phyloP scores from a whole-genome alignment of 192 early-diverging fungal species.

The Backusella sp. region DNA sequence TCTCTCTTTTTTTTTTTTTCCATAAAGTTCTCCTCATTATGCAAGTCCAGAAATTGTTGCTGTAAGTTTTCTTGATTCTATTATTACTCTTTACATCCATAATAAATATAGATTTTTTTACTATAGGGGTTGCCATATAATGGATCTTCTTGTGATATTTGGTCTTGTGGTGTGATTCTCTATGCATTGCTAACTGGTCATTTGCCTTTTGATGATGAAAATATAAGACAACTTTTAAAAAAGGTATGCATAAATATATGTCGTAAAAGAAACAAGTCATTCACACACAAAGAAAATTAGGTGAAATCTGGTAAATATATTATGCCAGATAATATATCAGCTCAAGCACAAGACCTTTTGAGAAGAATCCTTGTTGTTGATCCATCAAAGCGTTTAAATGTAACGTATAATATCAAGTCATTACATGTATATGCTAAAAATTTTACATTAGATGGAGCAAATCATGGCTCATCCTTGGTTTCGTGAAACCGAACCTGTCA shows the following conservation, averaged over 20 bases:
- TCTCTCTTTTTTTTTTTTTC: slow-evolving; percentile 31
- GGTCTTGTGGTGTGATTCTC: slow-evolving; percentile 74
- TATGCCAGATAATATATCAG: slow-evolving; percentile 51
- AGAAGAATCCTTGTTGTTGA: slow-evolving; percentile 47
- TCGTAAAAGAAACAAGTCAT: not conserved
- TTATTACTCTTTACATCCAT: not conserved
- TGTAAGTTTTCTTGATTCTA: slow-evolving; percentile 28
- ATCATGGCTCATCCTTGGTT: slow-evolving; percentile 54
- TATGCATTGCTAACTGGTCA: slow-evolving; percentile 70
- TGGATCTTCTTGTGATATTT: slow-evolving; percentile 68
- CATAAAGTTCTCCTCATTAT: slow-evolving; percentile 65
- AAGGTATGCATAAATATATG: slow-evolving; percentile 45
- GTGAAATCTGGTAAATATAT: slow-evolving; percentile 50
- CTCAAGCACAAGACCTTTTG: slow-evolving; percentile 44
- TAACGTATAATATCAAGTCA: slow-evolving; percentile 17
- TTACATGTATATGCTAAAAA: not conserved
- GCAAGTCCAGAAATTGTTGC: slow-evolving; percentile 75
- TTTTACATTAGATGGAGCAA: slow-evolving; percentile 42
- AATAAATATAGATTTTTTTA: not conserved
- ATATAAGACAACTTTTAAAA: slow-evolving; percentile 60
- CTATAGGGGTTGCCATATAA: slow-evolving; percentile 60
- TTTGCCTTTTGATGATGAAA: slow-evolving; percentile 79
- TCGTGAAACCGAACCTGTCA: slow-evolving; percentile 33
- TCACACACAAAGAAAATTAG: not conserved
- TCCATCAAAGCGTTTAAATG: slow-evolving; percentile 43